Conservation (phyloP, 2,329 filamentous ascomycete genomes). For the Cercospora berteroae region DNA sequence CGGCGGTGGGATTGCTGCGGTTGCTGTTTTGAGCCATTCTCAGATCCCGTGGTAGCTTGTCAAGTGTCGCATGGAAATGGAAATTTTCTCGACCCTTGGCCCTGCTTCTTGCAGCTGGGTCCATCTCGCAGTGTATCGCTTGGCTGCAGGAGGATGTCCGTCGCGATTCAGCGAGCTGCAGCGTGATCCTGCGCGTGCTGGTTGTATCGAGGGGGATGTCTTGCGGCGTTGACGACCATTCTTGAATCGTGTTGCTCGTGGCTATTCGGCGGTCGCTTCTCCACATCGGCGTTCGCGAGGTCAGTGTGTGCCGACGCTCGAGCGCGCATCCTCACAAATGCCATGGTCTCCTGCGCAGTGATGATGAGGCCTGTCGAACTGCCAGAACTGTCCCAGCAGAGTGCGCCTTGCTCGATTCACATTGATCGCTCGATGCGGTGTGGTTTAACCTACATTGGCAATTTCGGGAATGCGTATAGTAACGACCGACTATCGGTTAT, state of each 20-base stretch:
- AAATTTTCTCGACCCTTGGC: conserved; percentile 6
- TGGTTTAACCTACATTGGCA: background rate
- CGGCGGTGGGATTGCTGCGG: background rate
- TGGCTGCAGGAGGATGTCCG: conserved; percentile 5
- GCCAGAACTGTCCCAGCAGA: background rate
- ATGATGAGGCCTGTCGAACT: background rate
- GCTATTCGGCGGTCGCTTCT: background rate
- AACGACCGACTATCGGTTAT: background rate
- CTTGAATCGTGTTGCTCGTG: conserved; percentile 1
- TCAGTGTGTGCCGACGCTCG: background rate
- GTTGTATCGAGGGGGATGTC: conserved; percentile 13
- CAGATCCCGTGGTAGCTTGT: conserved; percentile 14
- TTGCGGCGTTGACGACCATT: conserved; percentile 4
- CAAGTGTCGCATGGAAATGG: conserved; percentile 2
- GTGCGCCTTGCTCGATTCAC: background rate
- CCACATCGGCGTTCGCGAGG: background rate
- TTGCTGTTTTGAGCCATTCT: conserved; percentile 15
- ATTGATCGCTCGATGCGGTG: background rate
- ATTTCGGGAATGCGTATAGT: background rate
- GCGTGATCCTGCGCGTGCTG: background rate
- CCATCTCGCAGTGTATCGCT: conserved; percentile 4
- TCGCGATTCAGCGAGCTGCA: conserved; percentile 13
- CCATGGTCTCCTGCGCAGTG: background rate
- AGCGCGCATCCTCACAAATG: background rate
- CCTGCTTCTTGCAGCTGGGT: conserved; percentile 15